These are phyloP conservation scores for Tardiomyces depauwii DNA, from an alignment of 1,139 yeast species.

Conservation along the genomic window DNA sequence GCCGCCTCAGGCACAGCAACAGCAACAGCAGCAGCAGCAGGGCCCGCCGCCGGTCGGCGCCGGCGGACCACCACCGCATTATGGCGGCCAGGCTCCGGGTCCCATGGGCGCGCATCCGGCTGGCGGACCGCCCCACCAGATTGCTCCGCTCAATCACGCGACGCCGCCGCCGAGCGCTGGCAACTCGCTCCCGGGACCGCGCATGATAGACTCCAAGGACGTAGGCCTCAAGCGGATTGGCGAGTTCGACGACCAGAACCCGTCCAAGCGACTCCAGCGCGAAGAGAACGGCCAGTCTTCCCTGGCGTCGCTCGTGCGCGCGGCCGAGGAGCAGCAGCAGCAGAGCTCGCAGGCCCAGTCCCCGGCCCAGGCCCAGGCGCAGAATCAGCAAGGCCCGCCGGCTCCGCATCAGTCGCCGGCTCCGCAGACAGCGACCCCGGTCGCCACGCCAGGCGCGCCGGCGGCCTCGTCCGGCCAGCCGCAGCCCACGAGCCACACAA, in stretches of 20 bases:
- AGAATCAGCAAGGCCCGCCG: constrained; percentile 4
- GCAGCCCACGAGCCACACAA: constrained; percentile 5
- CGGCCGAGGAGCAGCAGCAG: background rate
- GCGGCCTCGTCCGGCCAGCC: constrained; percentile 7
- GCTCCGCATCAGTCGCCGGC: constrained; percentile 5
- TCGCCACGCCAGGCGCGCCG: constrained; percentile 7
- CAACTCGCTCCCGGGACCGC: background rate
- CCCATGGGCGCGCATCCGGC: background rate
- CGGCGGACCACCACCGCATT: background rate
- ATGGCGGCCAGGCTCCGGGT: background rate
- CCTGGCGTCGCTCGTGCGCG: background rate
- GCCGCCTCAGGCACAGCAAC: constrained; percentile 12
- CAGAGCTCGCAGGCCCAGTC: constrained; percentile 4
- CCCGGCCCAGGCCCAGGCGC: constrained; percentile 16
- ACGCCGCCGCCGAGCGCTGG: background rate
- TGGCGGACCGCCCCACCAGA: background rate
- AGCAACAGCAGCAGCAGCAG: constrained; percentile 11
- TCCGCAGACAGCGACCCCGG: constrained; percentile 4
- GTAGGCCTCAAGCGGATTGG: constrained; percentile 5
- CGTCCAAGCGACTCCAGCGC: background rate
- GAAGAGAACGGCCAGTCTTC: background rate
- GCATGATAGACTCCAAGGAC: constrained; percentile 1
- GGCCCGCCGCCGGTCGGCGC: constrained; percentile 3
- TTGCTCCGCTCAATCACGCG: background rate
- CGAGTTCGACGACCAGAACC: constrained; percentile 4